phyloP scores from a whole-genome alignment of 148 eudicot species.

The Rhododendron henanense region DNA sequence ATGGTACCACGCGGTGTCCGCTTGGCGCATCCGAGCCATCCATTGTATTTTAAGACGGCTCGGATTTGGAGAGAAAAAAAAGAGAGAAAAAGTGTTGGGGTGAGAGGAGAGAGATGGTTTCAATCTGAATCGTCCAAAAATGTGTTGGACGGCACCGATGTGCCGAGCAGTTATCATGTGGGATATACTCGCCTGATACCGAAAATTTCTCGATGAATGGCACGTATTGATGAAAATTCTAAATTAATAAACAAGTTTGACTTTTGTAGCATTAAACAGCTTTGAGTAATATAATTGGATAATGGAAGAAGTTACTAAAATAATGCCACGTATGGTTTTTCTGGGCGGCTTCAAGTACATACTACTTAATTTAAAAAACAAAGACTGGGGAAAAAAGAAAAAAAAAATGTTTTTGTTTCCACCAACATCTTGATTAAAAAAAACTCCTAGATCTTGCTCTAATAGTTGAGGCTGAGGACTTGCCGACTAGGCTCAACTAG shows the following conservation, averaged over 20 bases:
- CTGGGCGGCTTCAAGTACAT: not conserved
- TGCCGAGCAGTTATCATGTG: fast-evolving
- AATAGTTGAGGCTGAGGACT: no score
- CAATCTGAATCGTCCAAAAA: no score
- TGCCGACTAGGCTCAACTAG: no score
- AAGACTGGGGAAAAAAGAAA: not conserved
- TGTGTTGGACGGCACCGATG: no score
- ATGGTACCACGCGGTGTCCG: no score
- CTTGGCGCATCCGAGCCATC: no score
- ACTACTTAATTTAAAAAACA: not conserved
- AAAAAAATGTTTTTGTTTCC: not conserved
- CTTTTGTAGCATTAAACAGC: not conserved
- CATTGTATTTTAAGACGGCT: no score
- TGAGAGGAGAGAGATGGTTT: no score
- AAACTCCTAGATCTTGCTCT: not conserved
- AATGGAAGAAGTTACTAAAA: not conserved
- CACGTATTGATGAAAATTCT: no score
- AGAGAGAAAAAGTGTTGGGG: fast-evolving
- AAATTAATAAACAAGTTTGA: not conserved
- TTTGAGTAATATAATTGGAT: not conserved
- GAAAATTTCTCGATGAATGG: no score
- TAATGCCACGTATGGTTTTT: not conserved
- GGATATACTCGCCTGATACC: fast-evolving
- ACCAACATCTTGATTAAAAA: not conserved
- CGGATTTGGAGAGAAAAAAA: no score